Evolutionary conservation across 352 stramenopile species (phyloP), one percentile per base, ranked within the genome.

Genomic region (Globisporangium orthogonon): DNA sequence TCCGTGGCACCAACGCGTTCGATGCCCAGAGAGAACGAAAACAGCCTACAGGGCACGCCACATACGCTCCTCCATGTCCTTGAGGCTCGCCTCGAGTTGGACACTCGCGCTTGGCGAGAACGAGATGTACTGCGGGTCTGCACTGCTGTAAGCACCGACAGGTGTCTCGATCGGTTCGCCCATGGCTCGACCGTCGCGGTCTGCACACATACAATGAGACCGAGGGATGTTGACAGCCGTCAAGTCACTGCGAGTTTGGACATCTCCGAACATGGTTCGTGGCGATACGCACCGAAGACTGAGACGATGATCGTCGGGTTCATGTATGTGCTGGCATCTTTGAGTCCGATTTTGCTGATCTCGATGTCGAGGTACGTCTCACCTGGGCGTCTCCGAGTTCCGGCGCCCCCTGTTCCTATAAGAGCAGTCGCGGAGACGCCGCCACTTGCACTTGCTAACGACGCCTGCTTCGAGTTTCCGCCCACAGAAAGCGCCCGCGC

Each of bases 271-370:
- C 15, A 48, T 0, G 11, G 10, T 6, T 13, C 37, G 11, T 13
- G 35, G 11, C 37, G 37, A 39, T 15, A 14, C 63, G 57, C 49
- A 83, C 73, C 69, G 55, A 80, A 75, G 53, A 88, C 69, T 4
- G 79, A 87, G 49, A 90, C 71, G 13, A 81, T 63, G 49, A 90
- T 63, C 2, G 74, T 87, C 37, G 79, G 79, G 29, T 87, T 87
- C 35, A 79, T 69, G 54, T 90, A 88, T 15, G 52, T 53, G 6
- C 52, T 58, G n/a, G 74, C 79, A 63, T 90, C 75, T 47, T 90
- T 90, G 53, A 90, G 64, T 0, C 79, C 79, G 54, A 90, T 78
- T 29, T 77, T 73, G 33, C 52, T 63, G 29, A 90, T 70, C 31
- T 62, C 52, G 23, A 90, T 65, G 61, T 86, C 70, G 44, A 86